Evolutionary conservation across 768 basidiomycete genomes (phyloP).

Genomic region (Cystobasidiopsis lactophilus): DNA sequence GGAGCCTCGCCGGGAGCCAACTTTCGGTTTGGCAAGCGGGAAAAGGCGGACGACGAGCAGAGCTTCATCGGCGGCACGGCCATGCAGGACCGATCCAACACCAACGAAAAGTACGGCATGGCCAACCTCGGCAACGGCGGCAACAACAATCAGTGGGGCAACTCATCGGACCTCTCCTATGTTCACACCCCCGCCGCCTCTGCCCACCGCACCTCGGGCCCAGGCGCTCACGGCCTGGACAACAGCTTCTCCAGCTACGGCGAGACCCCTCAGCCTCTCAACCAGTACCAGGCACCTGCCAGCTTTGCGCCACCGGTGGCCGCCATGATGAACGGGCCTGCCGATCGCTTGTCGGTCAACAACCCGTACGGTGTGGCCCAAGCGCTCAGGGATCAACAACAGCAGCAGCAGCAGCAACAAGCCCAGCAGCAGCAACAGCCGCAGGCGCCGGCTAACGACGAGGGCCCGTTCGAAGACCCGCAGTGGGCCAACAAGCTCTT

Average conservation of each 20-base stretch:
- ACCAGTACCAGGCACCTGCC: not conserved
- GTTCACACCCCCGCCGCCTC: not conserved
- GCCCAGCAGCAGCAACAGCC: not conserved
- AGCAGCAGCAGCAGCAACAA: not conserved
- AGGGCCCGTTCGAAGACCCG: constrained; percentile 17
- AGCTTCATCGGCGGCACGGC: not conserved
- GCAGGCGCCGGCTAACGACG: not conserved
- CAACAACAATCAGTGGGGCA: not conserved
- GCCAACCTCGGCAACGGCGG: too few relatives aligned
- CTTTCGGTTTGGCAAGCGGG: not conserved
- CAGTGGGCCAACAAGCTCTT: constrained; percentile 16
- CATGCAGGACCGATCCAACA: too few relatives aligned
- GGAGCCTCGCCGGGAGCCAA: not conserved
- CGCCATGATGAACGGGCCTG: not conserved
- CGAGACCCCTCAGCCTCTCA: not conserved
- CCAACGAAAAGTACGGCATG: not conserved
- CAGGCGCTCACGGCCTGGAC: not conserved
- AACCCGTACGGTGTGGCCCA: not conserved
- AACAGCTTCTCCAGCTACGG: not conserved
- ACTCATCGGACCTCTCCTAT: not conserved
- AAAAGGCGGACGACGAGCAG: not conserved
- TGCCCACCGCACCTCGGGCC: not conserved
- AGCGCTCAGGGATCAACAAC: not conserved
- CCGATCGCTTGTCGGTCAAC: not conserved
- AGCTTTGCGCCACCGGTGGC: not conserved